Percentiles rank a stretch among this genome's conserved stretches.
Conservation (phyloP, 768 basidiomycete genomes). For the Suillus alpinus region DNA sequence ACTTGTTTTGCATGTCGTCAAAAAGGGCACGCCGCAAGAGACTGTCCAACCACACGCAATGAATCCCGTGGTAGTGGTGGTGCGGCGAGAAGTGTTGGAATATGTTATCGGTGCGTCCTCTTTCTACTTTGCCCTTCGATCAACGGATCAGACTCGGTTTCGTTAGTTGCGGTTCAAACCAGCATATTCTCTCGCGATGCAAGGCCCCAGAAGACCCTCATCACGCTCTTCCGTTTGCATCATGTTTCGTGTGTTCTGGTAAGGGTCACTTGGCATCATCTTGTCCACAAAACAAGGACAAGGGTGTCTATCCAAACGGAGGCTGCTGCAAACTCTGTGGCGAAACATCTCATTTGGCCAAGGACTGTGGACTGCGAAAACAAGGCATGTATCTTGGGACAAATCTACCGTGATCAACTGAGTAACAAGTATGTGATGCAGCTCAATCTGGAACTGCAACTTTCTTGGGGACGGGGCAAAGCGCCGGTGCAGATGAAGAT, state of each 20-base stretch:
- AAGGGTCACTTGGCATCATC: constrained; percentile 83
- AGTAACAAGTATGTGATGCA: background rate
- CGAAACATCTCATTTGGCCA: constrained; percentile 81
- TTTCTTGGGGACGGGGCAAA: constrained; percentile 35
- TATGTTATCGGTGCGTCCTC: constrained; percentile 65
- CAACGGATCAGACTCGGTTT: background rate
- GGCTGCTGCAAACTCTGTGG: constrained; percentile 89
- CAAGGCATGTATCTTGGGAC: constrained; percentile 38
- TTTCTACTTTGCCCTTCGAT: background rate
- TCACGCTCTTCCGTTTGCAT: constrained; percentile 81
- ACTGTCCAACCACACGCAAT: constrained; percentile 59
- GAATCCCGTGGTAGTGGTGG: constrained; percentile 17
- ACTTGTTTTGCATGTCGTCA: constrained; percentile 87
- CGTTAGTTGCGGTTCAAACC: constrained; percentile 74
- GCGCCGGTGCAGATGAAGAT: constrained; percentile 87
- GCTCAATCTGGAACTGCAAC: constrained; percentile 20
- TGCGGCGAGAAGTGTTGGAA: constrained; percentile 40
- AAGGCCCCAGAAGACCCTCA: constrained; percentile 56
- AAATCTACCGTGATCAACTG: background rate
- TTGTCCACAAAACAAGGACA: constrained; percentile 77
- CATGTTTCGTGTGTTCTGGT: constrained; percentile 85
- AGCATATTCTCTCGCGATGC: constrained; percentile 79
- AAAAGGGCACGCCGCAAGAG: constrained; percentile 78
- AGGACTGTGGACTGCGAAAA: constrained; percentile 70
- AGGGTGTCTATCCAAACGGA: constrained; percentile 88